phyloP scores from a whole-genome alignment of 106 monocot genomes.

The Apostasia shenzhenica region DNA sequence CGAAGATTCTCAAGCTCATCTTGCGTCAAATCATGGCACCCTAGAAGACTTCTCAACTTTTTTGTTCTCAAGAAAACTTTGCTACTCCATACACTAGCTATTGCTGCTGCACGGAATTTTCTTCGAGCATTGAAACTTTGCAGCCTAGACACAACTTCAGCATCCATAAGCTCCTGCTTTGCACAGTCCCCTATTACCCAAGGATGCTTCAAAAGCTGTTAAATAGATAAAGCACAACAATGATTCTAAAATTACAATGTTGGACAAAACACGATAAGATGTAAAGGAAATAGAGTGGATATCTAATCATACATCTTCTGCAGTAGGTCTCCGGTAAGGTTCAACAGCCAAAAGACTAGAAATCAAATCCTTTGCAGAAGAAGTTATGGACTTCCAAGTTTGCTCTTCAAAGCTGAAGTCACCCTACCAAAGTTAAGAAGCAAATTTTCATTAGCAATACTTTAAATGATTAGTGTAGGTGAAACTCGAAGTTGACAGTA shows the following conservation, averaged over 20 bases:
- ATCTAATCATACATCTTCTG: constrained; percentile 34
- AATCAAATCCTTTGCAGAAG: constrained; percentile 64
- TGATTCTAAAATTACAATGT: neutral
- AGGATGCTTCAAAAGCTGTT: constrained; percentile 60
- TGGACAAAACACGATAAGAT: neutral
- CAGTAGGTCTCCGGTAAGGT: constrained; percentile 51
- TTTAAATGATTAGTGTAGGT: too few species aligned
- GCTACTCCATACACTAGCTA: constrained; percentile 62
- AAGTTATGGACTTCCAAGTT: constrained; percentile 63
- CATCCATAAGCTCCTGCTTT: constrained; percentile 54
- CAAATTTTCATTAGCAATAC: neutral
- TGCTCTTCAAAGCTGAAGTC: constrained; percentile 53
- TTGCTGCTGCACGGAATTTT: constrained; percentile 66
- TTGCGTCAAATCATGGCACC: constrained; percentile 47
- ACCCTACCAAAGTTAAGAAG: constrained; percentile 22
- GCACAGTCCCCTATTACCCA: constrained; percentile 73
- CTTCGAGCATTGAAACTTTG: constrained; percentile 64
- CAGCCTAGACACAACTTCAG: constrained; percentile 59
- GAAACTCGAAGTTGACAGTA: too few species aligned
- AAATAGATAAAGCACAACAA: constrained; percentile 4
- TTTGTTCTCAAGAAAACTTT: constrained; percentile 46
- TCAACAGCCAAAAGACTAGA: constrained; percentile 58
- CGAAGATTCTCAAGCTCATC: constrained; percentile 52
- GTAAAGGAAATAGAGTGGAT: neutral
- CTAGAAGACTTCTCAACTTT: constrained; percentile 45